These are phyloP conservation scores for Sclerotinia nivalis DNA, from an alignment of 2,329 filamentous ascomycete species.

Conservation along the genomic window DNA sequence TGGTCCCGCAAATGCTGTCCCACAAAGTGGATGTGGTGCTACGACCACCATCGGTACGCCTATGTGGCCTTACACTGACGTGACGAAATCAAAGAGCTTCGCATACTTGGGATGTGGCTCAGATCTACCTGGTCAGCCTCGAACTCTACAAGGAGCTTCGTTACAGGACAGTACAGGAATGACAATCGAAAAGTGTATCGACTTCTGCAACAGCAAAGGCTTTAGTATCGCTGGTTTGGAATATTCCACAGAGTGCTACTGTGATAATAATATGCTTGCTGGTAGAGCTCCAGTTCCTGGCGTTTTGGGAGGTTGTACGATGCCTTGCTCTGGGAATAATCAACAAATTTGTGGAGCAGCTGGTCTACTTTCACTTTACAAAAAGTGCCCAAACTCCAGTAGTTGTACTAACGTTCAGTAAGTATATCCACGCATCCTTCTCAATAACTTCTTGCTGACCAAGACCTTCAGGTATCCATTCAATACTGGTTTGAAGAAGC, in stretches of 20 bases:
- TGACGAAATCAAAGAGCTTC: slow-evolving; percentile 53
- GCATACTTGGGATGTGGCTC: slow-evolving; percentile 62
- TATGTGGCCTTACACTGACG: slow-evolving; percentile 46
- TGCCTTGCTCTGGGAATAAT: slow-evolving; percentile 28
- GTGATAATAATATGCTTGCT: slow-evolving; percentile 30
- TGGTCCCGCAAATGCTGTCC: slow-evolving; percentile 34
- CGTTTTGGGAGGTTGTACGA: slow-evolving; percentile 19
- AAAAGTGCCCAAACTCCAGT: slow-evolving; percentile 12
- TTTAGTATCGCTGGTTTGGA: slow-evolving; percentile 40
- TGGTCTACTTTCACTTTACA: slow-evolving; percentile 23
- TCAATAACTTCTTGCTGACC: neutral
- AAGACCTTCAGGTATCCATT: slow-evolving; percentile 13
- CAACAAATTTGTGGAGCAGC: slow-evolving; percentile 36
- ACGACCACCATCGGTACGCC: slow-evolving; percentile 50
- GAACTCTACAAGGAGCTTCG: slow-evolving; percentile 27
- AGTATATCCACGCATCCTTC: neutral
- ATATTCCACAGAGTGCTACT: slow-evolving; percentile 40
- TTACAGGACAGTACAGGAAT: slow-evolving; percentile 25
- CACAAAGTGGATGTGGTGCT: slow-evolving; percentile 50
- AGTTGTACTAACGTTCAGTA: slow-evolving; percentile 19
- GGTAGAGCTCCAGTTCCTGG: slow-evolving; percentile 16
- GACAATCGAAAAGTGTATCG: slow-evolving; percentile 33
- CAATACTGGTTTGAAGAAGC: slow-evolving; percentile 10
- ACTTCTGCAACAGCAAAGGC: slow-evolving; percentile 40
- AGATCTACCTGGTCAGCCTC: slow-evolving; percentile 47